Evolutionary conservation across 768 basidiomycete species (phyloP).

Genomic region (Lactifluus piperatus): DNA sequence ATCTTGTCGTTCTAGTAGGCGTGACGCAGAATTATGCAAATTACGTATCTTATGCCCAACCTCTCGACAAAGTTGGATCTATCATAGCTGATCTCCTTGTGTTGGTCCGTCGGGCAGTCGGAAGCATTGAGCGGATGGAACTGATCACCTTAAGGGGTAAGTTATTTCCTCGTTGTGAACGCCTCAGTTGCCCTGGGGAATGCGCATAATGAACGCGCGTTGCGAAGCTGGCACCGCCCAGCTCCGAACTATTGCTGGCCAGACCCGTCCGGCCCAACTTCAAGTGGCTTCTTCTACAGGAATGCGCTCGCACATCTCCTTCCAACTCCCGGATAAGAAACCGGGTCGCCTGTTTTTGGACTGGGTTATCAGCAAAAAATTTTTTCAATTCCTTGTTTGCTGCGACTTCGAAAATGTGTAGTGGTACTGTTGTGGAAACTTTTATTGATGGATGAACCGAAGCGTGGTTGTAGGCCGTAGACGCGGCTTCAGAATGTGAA

Average conservation of each 20-base stretch:
- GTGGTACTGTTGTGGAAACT: neutral
- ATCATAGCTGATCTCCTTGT: conserved; percentile 6
- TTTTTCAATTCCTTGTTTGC: conserved; percentile 38
- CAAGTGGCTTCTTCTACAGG: neutral
- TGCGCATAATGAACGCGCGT: conserved; percentile 58
- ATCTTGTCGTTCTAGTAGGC: conserved; percentile 43
- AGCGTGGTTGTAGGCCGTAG: neutral
- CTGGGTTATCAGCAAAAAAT: conserved; percentile 62
- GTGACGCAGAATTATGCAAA: conserved; percentile 65
- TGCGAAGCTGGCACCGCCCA: conserved; percentile 45
- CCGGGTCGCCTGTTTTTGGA: conserved; percentile 51
- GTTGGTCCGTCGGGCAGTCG: neutral
- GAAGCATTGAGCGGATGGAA: neutral
- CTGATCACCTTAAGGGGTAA: conserved; percentile 35
- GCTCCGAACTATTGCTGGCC: neutral
- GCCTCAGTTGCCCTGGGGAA: conserved; percentile 61
- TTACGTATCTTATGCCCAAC: conserved; percentile 63
- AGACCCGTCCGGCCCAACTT: neutral
- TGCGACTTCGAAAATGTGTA: neutral
- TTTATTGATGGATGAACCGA: neutral
- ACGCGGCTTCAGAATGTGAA: neutral
- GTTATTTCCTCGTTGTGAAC: conserved; percentile 48
- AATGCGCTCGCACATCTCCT: neutral
- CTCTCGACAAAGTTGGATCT: conserved; percentile 43
- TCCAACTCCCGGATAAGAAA: conserved; percentile 51